Conservation (phyloP, 345 rosid species). For the Brassica cretica region DNA sequence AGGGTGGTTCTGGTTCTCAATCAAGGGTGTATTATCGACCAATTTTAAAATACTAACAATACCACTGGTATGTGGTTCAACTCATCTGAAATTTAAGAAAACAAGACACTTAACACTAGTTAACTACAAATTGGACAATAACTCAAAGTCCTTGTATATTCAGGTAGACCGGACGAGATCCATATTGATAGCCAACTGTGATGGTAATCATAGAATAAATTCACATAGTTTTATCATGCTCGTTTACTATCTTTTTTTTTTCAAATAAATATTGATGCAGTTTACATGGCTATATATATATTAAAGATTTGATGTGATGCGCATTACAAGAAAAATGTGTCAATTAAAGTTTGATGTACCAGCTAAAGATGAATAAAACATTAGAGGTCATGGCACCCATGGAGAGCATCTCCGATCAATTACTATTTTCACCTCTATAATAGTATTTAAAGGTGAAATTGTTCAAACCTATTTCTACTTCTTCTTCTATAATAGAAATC, state of each 20-base stretch:
- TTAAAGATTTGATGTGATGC: background rate
- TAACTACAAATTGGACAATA: background rate
- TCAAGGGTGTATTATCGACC: background rate
- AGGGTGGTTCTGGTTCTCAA: constrained; percentile 6
- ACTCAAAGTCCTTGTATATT: background rate
- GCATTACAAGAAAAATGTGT: constrained; percentile 1
- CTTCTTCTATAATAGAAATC: too few relatives aligned
- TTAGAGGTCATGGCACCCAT: constrained; percentile 21
- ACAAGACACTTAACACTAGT: background rate
- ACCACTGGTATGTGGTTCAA: background rate
- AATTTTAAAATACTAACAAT: background rate
- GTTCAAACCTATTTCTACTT: too few relatives aligned
- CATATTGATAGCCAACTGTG: background rate
- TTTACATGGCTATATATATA: background rate
- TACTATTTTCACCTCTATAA: too few relatives aligned
- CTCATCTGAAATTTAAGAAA: constrained; percentile 9
- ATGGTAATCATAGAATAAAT: background rate
- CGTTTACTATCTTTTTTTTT: background rate
- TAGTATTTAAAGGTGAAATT: too few relatives aligned
- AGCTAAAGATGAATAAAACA: constrained; percentile 31
- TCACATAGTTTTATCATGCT: background rate
- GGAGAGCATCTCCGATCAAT: too few relatives aligned
- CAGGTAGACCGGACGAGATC: background rate
- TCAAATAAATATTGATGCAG: background rate
- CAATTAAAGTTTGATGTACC: constrained; percentile 7